Base-by-base conservation (phyloP, 225 moss, liverwort and hornwort genomes). In the Climacium dendroides region DNA sequence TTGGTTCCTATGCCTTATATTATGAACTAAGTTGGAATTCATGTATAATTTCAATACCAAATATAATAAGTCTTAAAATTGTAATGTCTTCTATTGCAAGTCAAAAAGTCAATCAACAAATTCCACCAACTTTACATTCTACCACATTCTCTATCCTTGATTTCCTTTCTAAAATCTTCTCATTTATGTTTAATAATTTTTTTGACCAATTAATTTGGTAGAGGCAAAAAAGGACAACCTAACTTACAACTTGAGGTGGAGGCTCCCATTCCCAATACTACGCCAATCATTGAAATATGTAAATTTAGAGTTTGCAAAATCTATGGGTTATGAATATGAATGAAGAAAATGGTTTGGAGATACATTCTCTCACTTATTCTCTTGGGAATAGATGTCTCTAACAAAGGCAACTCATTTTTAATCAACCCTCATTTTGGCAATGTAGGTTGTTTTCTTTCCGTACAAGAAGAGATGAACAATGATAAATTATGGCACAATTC, bases 221-320 rank as follows among this genome's bases (percentile, higher is more conserved):
- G 4, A 30, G 4, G 74, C 2, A 48, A 30, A 0, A 30, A 74
- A 48, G 0, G 30, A 48, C 0, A 2, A 47, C 4, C 11, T 48
- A 18, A 30, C 4, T 47, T 73, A 50, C 5, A 74, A 32, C 2
- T 19, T 10, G 30, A 30, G 10, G 19, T 74, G 3, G 6, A 47
- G 18, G 3, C 6, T 73, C 15, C 4, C 10, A 29, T 47, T 73
- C 1, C 19, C 11, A 30, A 18, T 0, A 45, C 10, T 72, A 6
- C 6, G 6, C 1, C 48, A 32, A 32, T 48, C 11, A 0, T 73
- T 11, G 2, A 19, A 50, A 74, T 13, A 48, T 32, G 1, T 19
- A 73, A 10, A 48, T 48, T 26, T 30, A 47, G 7, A 30, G 30
- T 48, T 73, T 47, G 6, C 19, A 48, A 30, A 19, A 48, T 11